These are phyloP conservation scores for Stachybotrys chartarum DNA, from an alignment of 2,329 filamentous ascomycete species.

Conservation along the genomic window DNA sequence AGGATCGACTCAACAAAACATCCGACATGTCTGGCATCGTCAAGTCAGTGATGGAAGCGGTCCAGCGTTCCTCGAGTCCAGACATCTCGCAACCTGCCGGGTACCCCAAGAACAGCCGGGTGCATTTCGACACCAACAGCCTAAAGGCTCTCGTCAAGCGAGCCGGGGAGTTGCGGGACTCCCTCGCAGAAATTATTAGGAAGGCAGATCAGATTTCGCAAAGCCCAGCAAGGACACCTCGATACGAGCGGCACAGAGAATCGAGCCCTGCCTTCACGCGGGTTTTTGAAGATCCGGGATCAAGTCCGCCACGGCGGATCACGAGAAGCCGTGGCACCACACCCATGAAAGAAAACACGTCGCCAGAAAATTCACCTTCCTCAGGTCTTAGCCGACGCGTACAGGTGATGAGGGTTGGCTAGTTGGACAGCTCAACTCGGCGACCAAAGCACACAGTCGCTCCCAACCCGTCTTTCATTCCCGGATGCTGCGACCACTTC, in stretches of 20 bases:
- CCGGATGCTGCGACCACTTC: not conserved
- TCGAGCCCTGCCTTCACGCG: constrained; percentile 62
- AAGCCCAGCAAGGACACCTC: constrained; percentile 46
- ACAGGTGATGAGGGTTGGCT: constrained; percentile 60
- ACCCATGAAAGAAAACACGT: constrained; percentile 40
- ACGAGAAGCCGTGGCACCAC: constrained; percentile 47
- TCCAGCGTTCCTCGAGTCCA: constrained; percentile 46
- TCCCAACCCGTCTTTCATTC: not conserved
- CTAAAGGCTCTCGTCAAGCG: constrained; percentile 59
- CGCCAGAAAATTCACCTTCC: constrained; percentile 46
- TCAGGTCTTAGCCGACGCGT: constrained; percentile 44
- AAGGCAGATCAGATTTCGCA: constrained; percentile 50
- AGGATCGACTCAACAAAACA: constrained; percentile 22
- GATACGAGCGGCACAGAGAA: constrained; percentile 36
- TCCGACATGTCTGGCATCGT: constrained; percentile 43
- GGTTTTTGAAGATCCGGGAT: constrained; percentile 56
- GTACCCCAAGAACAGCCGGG: constrained; percentile 28
- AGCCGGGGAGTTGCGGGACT: constrained; percentile 51
- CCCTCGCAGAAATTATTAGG: constrained; percentile 52
- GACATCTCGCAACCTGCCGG: constrained; percentile 25
- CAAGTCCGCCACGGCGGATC: constrained; percentile 44
- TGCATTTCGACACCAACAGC: constrained; percentile 63
- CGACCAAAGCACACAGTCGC: constrained; percentile 1
- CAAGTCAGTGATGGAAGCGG: constrained; percentile 56
- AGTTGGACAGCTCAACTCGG: constrained; percentile 10